Conservation (phyloP, 495 filamentous ascomycete genomes). For the Aspergillus incahuasiensis region DNA sequence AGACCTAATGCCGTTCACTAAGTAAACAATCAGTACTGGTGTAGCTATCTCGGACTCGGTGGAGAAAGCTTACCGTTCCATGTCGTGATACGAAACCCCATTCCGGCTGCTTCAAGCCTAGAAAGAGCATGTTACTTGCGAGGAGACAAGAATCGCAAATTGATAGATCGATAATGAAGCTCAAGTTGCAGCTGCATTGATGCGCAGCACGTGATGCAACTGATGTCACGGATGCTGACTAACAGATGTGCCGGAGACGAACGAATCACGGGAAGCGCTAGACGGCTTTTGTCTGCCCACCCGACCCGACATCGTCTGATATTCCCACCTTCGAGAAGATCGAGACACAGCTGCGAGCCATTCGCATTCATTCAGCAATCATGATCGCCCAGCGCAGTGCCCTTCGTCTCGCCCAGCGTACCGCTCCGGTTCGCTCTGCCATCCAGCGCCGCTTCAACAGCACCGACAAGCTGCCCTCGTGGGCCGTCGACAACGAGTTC, state of each 20-base stretch:
- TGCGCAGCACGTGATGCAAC: constrained; percentile 27
- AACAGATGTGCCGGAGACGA: constrained; percentile 14
- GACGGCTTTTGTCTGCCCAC: constrained; percentile 32
- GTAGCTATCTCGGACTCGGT: not conserved
- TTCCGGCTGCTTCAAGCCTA: constrained; percentile 26
- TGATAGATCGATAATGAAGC: not conserved
- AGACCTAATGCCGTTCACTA: constrained; percentile 92
- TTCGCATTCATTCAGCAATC: constrained; percentile 24
- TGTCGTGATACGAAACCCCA: constrained; percentile 80
- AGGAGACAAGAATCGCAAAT: not conserved
- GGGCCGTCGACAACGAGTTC: constrained; percentile 76
- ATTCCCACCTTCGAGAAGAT: constrained; percentile 21
- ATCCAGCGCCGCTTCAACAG: constrained; percentile 68
- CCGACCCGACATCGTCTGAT: constrained; percentile 27
- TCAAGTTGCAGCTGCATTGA: not conserved
- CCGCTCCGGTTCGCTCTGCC: constrained; percentile 50
- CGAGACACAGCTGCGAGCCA: constrained; percentile 14
- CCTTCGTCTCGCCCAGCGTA: constrained; percentile 55
- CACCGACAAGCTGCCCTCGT: constrained; percentile 41
- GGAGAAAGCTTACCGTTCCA: constrained; percentile 69
- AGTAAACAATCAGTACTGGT: constrained; percentile 3
- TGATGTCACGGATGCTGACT: constrained; percentile 41
- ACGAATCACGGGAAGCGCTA: constrained; percentile 44
- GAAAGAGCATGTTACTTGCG: constrained; percentile 16
- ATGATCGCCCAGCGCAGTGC: constrained; percentile 64